phyloP scores from a whole-genome alignment of 106 monocot species.

The Dendrobium nobile region DNA sequence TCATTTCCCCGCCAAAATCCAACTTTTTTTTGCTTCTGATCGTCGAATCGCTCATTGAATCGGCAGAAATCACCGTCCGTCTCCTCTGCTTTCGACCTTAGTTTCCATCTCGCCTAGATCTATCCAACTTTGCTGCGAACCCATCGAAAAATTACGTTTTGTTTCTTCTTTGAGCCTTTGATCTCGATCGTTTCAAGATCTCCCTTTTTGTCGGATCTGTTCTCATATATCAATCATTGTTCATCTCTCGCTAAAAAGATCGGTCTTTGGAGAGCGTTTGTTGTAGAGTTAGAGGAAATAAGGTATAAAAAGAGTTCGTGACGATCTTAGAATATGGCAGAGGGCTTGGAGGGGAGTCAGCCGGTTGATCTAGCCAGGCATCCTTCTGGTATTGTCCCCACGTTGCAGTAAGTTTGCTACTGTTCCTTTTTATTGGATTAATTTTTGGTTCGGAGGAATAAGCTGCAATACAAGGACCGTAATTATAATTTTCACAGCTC shows the following conservation, averaged over 20 bases:
- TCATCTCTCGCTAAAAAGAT: neutral
- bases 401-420: constrained; percentile 20
- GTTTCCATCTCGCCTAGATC: neutral
- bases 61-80: neutral
- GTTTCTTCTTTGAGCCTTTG: neutral
- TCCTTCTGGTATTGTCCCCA: constrained; percentile 26
- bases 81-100: neutral
- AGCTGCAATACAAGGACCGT: neutral
- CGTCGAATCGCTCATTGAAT: neutral
- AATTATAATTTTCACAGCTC: neutral
- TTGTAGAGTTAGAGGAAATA: neutral
- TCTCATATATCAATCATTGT: neutral
- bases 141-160: neutral
- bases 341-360: constrained; percentile 21
- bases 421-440: neutral
- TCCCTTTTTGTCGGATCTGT: neutral
- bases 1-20: neutral
- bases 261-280: neutral
- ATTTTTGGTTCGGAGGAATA: neutral
- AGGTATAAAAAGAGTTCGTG: neutral
- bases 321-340: constrained; percentile 11
- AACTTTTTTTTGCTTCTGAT: neutral
- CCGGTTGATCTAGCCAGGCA: constrained; percentile 29
- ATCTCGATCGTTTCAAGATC: neutral
- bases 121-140: neutral